Base-by-base conservation (phyloP, 306 rosid genomes). In the Dalbergia cultrata region DNA sequence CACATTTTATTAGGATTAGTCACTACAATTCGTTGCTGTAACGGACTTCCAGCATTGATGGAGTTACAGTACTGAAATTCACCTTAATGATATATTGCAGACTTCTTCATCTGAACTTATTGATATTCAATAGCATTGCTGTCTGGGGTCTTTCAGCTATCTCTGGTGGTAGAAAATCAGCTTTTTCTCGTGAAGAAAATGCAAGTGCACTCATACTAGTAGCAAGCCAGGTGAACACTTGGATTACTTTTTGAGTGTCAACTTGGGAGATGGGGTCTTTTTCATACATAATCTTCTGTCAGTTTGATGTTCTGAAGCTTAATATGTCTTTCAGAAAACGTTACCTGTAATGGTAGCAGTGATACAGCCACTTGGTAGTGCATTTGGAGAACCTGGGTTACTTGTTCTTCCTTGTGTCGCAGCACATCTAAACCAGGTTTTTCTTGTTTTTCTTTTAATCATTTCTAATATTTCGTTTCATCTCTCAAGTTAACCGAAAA, bases 341-440 rank as follows among this genome's bases (percentile, higher is more conserved):
- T 90, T 95, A 57, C 99, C 97, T 3, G 97, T 95, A 57, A 90
- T 91, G 97, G 95, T 95, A 74, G 99, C 97, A 17, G 97, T 95
- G 16, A 89, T 95, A 69, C 97, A 93, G 84, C 89, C 92, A 85
- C 97, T 95, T 71, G 77, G 84, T 33, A 97, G 97, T 58, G 90
- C 93, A 22, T 86, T 95, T 58, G 99, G 97, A 67, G 93, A 93
- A 84, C 86, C 99, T 0, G 97, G 97, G 52, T 82, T 95, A 85
- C 90, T 93, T 76, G 85, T 95, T 88, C 98, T 95, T 87, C 99
- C 99, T 52, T 95, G 99, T 68, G 89, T 95, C 80, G 96, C 95
- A 16, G 95, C 99, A 66, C 99, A 95, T 88, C 78, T 95, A 85
- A 89, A 79, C 85, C 99, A 93, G 99, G 99, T 93, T 67, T 78